These are phyloP conservation scores for Candida sp. DNA, from an alignment of 1,139 yeast genomes.

Conservation along the genomic window DNA sequence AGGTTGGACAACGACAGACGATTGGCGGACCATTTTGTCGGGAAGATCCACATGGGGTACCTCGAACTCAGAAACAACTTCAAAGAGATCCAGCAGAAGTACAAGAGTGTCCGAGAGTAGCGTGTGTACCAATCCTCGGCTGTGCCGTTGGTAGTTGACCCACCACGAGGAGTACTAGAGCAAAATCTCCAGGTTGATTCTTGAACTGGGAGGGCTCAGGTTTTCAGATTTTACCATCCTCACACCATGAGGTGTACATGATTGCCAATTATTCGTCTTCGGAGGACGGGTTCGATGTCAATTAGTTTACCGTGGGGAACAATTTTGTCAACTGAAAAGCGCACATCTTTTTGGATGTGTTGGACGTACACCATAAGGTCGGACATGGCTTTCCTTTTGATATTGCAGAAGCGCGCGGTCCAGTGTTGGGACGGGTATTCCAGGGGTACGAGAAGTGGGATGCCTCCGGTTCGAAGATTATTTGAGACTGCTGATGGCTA, in stretches of 20 bases:
- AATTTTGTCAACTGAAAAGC: conserved; percentile 58
- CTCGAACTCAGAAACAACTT: conserved; percentile 75
- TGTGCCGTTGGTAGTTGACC: no score
- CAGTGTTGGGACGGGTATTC: background rate
- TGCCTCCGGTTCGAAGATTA: conserved; percentile 19
- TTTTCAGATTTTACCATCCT: conserved; percentile 60
- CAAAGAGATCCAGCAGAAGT: conserved; percentile 42
- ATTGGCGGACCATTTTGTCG: conserved; percentile 90
- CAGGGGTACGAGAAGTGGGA: conserved; percentile 7
- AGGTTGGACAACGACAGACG: conserved; percentile 88
- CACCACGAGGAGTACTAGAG: no score
- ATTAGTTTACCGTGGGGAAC: conserved; percentile 50
- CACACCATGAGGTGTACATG: conserved; percentile 49
- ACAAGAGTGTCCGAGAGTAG: no score
- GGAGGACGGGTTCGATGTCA: conserved; percentile 44
- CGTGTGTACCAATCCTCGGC: no score
- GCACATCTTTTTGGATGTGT: conserved; percentile 52
- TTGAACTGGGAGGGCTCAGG: conserved; percentile 45
- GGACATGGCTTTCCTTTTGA: conserved; percentile 37
- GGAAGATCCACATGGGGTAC: conserved; percentile 85
- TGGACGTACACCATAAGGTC: conserved; percentile 40
- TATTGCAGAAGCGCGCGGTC: conserved; percentile 19
- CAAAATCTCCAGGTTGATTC: conserved; percentile 7
- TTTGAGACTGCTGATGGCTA: conserved; percentile 6
- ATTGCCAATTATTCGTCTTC: conserved; percentile 41